Percentiles rank a stretch among this genome's conserved stretches.
These are phyloP conservation scores for Polytrichum commune DNA, from an alignment of 225 moss, liverwort and hornwort genomes.

Conservation along the genomic window DNA sequence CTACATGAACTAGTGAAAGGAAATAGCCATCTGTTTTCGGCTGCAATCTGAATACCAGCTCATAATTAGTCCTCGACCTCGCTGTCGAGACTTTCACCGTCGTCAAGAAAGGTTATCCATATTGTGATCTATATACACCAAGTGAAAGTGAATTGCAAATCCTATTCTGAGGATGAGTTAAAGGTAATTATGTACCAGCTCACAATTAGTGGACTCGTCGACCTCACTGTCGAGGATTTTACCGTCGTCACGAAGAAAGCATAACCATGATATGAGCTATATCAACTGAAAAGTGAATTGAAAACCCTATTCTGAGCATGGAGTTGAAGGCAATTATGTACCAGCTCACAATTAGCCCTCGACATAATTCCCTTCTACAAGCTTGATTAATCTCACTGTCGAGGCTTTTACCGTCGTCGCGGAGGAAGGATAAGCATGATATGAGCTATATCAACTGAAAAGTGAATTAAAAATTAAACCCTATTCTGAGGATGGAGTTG, in stretches of 20 bases:
- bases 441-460: too few species aligned
- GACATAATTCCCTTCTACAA: too few species aligned
- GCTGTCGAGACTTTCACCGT: constrained; percentile 10
- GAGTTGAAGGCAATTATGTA: not conserved
- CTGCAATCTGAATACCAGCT: too few species aligned
- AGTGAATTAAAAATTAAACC: too few species aligned
- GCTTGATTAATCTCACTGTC: not conserved
- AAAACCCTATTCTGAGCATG: not conserved
- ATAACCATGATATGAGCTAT: not conserved
- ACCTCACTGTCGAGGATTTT: not conserved
- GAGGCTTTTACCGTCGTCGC: not conserved
- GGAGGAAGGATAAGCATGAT: not conserved
- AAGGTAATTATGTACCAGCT: not conserved
- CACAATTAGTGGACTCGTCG: too few species aligned
- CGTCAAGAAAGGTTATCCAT: not conserved
- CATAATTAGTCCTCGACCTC: not conserved
- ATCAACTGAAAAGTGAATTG: too few species aligned
- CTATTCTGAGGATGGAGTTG: not conserved
- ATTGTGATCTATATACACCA: too few species aligned
- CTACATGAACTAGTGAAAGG: too few species aligned
- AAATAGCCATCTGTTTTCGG: too few species aligned
- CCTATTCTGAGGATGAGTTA: not conserved
- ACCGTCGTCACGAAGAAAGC: not conserved
- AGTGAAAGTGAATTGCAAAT: not conserved
- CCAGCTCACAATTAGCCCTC: constrained; percentile 29